phyloP scores from a whole-genome alignment of 2,329 filamentous ascomycete genomes.

The Verticillium isaacii region DNA sequence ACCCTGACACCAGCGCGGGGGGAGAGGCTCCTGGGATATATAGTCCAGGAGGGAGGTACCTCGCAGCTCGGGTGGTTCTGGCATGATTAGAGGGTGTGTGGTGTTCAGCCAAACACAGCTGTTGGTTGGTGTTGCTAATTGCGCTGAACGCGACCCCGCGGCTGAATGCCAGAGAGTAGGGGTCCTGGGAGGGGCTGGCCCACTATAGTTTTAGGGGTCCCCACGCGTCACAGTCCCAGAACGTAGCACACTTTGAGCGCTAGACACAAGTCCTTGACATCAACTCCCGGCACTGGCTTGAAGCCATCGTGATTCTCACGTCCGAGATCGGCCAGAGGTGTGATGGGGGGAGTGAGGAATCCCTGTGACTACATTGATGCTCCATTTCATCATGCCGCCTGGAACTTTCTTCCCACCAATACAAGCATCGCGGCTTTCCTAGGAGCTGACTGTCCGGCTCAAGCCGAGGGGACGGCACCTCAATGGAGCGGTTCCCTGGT shows the following conservation, averaged over 20 bases:
- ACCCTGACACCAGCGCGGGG: conserved; percentile 9
- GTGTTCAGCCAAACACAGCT: background rate
- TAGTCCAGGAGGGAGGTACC: background rate
- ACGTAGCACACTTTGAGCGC: background rate
- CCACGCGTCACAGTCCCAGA: background rate
- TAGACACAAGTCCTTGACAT: background rate
- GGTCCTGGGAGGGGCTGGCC: background rate
- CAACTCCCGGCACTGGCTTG: no score
- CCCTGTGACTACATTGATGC: background rate
- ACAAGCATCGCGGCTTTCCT: background rate
- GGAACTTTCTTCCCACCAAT: background rate
- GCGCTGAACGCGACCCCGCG: background rate
- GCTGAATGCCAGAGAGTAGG: background rate
- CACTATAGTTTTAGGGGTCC: background rate
- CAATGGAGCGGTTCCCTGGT: background rate
- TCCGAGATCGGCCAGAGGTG: no score
- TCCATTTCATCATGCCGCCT: background rate
- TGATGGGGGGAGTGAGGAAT: no score
- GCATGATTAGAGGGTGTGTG: background rate
- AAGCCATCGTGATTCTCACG: no score
- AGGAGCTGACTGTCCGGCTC: background rate
- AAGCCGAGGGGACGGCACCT: background rate
- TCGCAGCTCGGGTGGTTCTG: background rate
- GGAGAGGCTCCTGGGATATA: background rate
- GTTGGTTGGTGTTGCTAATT: background rate